Evolutionary conservation across 805 yeast species (phyloP), one percentile per base, ranked within the genome.

Genomic region (Yarrowia sp.): DNA sequence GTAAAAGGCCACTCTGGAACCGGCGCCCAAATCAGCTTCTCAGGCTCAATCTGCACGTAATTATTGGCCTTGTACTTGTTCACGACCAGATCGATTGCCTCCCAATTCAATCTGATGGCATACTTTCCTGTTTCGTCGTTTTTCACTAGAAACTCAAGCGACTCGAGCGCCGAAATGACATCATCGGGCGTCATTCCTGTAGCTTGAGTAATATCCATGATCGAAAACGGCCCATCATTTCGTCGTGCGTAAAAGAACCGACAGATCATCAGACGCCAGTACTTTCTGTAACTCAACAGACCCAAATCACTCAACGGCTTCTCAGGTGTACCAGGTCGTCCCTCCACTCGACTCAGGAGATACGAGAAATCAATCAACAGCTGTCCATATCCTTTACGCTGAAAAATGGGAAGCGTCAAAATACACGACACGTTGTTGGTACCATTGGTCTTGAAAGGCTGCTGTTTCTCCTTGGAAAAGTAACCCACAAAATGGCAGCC

Each of bases 271-370:
- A 84, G 76, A 69, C 83, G 87, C 98, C 98, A 95, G 74, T 89
- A 93, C 70, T 86, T 89, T 67, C 96, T 78, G 74, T 93, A 95
- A 67, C 97, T 89, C 35, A 89, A 75, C 60, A 92, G 77, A 0
- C 99, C 99, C 64, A 93, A 77, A 68, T 89, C 92, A 69, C 95
- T 87, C 65, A 93, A 79, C 0, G 99, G 99, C 72, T 92, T 93
- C 71, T 95, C 99, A 0, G 99, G 99, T 0, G 98, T 89, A 0
- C 98, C 99, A 65, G 83, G 82, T 68, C 86, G 87, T 69, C 82
- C 85, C 73, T 93, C 98, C 66, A 84, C 80, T 61, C 88, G 79
- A 1, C 95, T 83, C 55, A 95, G 76, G 15, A 92, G 75, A 72
- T 95, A 95, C 65, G 97, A 90, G 74, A 95, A 91, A 68, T 90